Evolutionary conservation across 2,329 filamentous ascomycete genomes (phyloP), one percentile per base, ranked within the genome.

Genomic region (Fusarium goolgardi): DNA sequence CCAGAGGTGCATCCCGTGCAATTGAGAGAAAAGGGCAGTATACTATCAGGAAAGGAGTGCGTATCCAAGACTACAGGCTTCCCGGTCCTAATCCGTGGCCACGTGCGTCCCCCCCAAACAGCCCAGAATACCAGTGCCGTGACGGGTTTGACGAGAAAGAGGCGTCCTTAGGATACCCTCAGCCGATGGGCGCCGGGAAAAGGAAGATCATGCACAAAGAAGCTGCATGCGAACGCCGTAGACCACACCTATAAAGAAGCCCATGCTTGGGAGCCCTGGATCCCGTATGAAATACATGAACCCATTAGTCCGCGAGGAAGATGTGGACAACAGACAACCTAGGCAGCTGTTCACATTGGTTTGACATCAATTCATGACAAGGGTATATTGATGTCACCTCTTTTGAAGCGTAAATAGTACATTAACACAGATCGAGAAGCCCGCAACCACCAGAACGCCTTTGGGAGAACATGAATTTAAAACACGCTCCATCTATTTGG

Each of bases 401-500:
- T 59, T 63, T 63, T 44, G 65, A 59, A 49, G 61, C 45, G 67
- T 60, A 58, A 70, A 67, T 53, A 69, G 37, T 66, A 53, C 57
- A 65, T 59, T 64, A 66, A 63, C 63, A 74, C 54, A 57, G 74
- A 74, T 51, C 37, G 51, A 72, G 64, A 65, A 72, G 59, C 65
- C 54, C 71, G 66, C 56, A 70, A 69, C 65, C 55, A 60, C 71
- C 76, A 63, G 47, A 77, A 78, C 76, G 77, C 77, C 75, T 63
- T 73, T 65, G 66, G 47, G 59, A 69, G 75, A 74, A 70, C 58
- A 59, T 53, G 55, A 54, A 41, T 58, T 39, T 59, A 61, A 47
- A 46, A 50, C 45, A 63, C 46, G 41, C 35, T 12, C 44, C 25
- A 16, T 59, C 78, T 78, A 90, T 81, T 93, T 94, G 43, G 88